phyloP scores from a whole-genome alignment of 2,329 filamentous ascomycete genomes.

The Calonectria hongkongensis region DNA sequence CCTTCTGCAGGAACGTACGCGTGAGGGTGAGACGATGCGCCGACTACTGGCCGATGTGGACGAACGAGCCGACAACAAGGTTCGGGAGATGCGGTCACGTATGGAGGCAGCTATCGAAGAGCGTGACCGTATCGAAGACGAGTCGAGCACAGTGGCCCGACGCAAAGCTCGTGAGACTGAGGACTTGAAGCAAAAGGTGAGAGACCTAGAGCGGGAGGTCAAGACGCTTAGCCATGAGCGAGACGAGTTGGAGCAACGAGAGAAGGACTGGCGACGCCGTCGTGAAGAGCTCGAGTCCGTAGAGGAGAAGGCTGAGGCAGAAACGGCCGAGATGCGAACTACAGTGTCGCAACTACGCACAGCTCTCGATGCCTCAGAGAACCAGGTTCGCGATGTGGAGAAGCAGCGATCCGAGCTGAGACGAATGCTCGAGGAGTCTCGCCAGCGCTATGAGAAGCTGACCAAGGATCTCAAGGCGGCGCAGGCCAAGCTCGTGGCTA shows the following conservation, averaged over 20 bases:
- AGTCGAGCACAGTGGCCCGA: slow-evolving; percentile 85
- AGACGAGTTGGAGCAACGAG: slow-evolving; percentile 83
- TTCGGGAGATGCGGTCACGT: slow-evolving; percentile 90
- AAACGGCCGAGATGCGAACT: slow-evolving; percentile 83
- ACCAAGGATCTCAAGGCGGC: slow-evolving; percentile 78
- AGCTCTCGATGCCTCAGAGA: slow-evolving; percentile 90
- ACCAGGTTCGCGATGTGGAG: slow-evolving; percentile 87
- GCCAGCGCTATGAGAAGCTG: slow-evolving; percentile 85
- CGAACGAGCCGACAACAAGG: slow-evolving; percentile 84
- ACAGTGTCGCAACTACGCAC: slow-evolving; percentile 87
- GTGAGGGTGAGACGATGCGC: slow-evolving; percentile 96
- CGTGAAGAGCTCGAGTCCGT: slow-evolving; percentile 85
- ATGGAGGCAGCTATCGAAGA: slow-evolving; percentile 96
- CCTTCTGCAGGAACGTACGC: slow-evolving; percentile 88
- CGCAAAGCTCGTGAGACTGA: slow-evolving; percentile 89
- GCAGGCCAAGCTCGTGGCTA: slow-evolving; percentile 69
- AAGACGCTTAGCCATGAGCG: slow-evolving; percentile 83
- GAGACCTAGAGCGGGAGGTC: slow-evolving; percentile 87
- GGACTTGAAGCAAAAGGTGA: slow-evolving; percentile 85
- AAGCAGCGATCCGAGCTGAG: slow-evolving; percentile 86
- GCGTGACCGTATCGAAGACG: slow-evolving; percentile 93
- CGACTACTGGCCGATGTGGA: slow-evolving; percentile 91
- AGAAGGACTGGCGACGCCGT: slow-evolving; percentile 83
- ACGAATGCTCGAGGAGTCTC: slow-evolving; percentile 85
- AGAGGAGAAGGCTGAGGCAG: slow-evolving; percentile 80